Evolutionary conservation across 2,329 filamentous ascomycete genomes (phyloP).

Genomic region (Monosporascus sp.): DNA sequence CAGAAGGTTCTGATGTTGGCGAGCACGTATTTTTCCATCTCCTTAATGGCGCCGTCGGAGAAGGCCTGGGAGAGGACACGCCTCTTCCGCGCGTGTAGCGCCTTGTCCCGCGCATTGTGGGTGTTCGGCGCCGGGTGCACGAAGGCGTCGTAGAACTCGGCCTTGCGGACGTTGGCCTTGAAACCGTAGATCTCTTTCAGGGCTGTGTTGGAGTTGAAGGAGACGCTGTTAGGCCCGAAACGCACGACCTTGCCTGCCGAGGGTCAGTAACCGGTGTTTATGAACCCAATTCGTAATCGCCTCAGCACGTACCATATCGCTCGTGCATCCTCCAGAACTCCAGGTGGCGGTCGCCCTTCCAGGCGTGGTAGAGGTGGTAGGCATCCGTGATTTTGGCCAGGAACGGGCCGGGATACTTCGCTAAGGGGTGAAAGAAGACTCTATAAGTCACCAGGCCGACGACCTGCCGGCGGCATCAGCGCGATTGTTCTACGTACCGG

Average conservation of each 20-base stretch:
- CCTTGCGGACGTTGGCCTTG: constrained; percentile 59
- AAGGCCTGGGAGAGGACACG: constrained; percentile 69
- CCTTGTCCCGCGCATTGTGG: constrained; percentile 66
- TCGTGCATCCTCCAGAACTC: constrained; percentile 67
- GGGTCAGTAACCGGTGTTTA: not conserved
- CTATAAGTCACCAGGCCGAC: constrained; percentile 46
- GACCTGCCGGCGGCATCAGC: constrained; percentile 6
- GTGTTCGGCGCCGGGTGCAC: constrained; percentile 67
- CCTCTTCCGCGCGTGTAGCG: constrained; percentile 64
- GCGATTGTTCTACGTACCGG: not conserved
- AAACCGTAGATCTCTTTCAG: constrained; percentile 64
- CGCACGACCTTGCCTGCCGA: constrained; percentile 59
- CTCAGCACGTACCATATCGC: constrained; percentile 53
- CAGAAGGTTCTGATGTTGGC: constrained; percentile 64
- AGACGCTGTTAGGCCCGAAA: constrained; percentile 71
- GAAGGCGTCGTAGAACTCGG: constrained; percentile 69
- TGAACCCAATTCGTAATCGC: constrained; percentile 1
- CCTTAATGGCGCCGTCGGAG: constrained; percentile 59
- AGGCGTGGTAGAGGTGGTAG: constrained; percentile 68
- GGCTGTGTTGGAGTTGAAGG: constrained; percentile 67
- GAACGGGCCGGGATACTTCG: constrained; percentile 60
- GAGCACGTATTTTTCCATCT: constrained; percentile 64
- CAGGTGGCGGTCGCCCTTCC: constrained; percentile 68
- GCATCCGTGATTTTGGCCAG: constrained; percentile 59
- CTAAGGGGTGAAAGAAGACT: constrained; percentile 58